Conservation (phyloP, 202 grass and related monocot species). For the Eragrostis tef region DNA sequence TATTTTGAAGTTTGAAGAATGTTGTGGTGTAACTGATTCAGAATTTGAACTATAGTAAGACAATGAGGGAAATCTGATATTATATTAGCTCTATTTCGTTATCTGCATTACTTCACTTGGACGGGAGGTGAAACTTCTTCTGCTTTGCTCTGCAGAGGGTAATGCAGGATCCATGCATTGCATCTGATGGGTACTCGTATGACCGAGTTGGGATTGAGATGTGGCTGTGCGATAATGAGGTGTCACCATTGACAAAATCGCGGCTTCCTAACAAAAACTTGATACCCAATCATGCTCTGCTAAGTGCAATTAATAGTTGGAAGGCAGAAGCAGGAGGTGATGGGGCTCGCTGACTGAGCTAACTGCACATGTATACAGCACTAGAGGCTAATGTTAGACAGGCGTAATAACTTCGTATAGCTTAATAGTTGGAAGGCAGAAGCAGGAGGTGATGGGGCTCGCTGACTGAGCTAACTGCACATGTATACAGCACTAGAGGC, state of each 20-base stretch:
- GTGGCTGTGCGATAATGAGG: conserved; percentile 57
- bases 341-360: conserved; percentile 7
- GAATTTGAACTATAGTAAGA: conserved; percentile 1
- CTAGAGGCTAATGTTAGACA: conserved; percentile 32
- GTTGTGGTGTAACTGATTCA: neutral
- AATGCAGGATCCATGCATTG: conserved; percentile 69
- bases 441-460: conserved; percentile 12
- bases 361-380: conserved; percentile 35
- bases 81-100: neutral
- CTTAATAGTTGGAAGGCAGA: conserved; percentile 56
- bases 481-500: conserved; percentile 22
- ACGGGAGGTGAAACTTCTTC: neutral
- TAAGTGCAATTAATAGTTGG: conserved; percentile 62
- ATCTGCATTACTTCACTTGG: conserved; percentile 30
- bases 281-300: conserved; percentile 55
- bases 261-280: conserved; percentile 52
- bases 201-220: conserved; percentile 57
- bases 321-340: conserved; percentile 25
- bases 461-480: conserved; percentile 31
- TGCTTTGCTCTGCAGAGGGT: conserved; percentile 50
- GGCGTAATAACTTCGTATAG: too few relatives aligned
- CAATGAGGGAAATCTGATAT: neutral
- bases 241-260: conserved; percentile 61
- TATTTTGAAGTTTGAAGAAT: neutral
- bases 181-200: conserved; percentile 67